Percentiles rank a stretch among this genome's conserved stretches.
These are phyloP conservation scores for Paramecium primaurelia DNA, from an alignment of 73 alveolate species.

Conservation along the genomic window DNA sequence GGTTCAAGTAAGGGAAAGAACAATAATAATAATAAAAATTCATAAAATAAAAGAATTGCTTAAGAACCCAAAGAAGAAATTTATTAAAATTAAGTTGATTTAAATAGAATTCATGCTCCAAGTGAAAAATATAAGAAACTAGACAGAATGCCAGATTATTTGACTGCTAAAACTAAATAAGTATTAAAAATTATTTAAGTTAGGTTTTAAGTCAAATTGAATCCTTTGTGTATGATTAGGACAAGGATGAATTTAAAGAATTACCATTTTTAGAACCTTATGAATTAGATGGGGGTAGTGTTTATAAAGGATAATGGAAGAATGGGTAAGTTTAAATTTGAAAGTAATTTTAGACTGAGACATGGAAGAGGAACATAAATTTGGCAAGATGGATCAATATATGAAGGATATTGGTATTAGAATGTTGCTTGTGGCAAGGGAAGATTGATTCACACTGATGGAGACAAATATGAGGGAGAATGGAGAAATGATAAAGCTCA, in stretches of 20 bases:
- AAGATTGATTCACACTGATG: slow-evolving; percentile 69
- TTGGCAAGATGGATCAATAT: slow-evolving; percentile 85
- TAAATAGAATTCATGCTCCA: neutral
- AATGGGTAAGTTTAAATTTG: slow-evolving; percentile 41
- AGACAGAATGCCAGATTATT: neutral
- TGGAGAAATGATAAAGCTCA: slow-evolving; percentile 80
- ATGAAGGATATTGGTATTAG: slow-evolving; percentile 88
- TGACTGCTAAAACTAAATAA: neutral
- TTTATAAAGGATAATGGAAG: slow-evolving; percentile 89
- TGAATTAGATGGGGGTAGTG: slow-evolving; percentile 71
- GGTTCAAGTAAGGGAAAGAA: neutral
- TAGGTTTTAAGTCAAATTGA: neutral
- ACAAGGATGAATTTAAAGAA: slow-evolving; percentile 17
- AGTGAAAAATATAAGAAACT: neutral
- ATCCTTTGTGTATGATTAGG: slow-evolving; percentile 56
- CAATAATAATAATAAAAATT: neutral
- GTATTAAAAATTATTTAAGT: neutral
- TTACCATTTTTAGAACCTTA: slow-evolving; percentile 58
- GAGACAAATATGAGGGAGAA: slow-evolving; percentile 76
- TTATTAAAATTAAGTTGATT: neutral
- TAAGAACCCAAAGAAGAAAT: neutral
- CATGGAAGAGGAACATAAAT: slow-evolving; percentile 86
- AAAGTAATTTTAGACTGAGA: neutral
- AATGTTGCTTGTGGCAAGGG: slow-evolving; percentile 79
- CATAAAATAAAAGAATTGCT: neutral